A percentile compares a stretch with the other conserved stretches of the same genome.
Evolutionary conservation across 1,284 basidiomycete species (phyloP).

Genomic region (Ustilago shanxiensis): DNA sequence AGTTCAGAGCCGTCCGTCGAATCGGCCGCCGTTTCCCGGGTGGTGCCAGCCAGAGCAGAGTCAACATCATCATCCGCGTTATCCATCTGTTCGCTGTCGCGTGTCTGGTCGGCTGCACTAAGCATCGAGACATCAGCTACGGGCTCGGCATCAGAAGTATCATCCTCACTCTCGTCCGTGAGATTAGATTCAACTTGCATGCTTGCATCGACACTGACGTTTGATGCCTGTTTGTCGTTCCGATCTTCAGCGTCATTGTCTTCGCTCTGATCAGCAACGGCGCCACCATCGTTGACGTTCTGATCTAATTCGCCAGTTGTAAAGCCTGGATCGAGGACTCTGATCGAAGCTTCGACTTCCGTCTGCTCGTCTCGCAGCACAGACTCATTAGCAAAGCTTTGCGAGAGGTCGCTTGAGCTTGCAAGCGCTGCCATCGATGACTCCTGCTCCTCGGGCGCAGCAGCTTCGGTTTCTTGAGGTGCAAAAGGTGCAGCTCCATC

Average conservation of each 20-base stretch:
- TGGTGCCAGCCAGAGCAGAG: background rate
- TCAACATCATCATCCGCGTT: background rate
- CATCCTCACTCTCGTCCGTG: conserved; percentile 8
- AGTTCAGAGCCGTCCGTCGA: background rate
- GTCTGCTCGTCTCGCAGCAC: background rate
- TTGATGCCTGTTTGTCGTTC: background rate
- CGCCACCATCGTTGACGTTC: conserved; percentile 8
- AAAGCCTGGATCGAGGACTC: background rate
- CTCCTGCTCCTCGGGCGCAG: background rate
- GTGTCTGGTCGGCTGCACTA: background rate
- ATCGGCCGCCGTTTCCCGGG: background rate
- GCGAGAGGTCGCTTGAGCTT: conserved; percentile 27
- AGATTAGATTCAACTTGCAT: background rate
- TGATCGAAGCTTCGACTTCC: conserved; percentile 2
- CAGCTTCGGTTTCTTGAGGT: background rate
- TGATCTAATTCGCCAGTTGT: background rate
- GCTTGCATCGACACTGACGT: background rate
- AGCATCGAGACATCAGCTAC: background rate
- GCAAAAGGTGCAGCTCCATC: conserved; percentile 8
- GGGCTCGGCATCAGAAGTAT: background rate
- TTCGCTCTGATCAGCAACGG: background rate
- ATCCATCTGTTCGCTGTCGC: background rate
- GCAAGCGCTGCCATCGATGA: conserved; percentile 6
- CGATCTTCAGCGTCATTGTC: background rate
- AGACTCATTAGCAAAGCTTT: conserved; percentile 27